These are phyloP conservation scores for Rhizopogon rudus DNA, from an alignment of 768 basidiomycete species.

Conservation along the genomic window DNA sequence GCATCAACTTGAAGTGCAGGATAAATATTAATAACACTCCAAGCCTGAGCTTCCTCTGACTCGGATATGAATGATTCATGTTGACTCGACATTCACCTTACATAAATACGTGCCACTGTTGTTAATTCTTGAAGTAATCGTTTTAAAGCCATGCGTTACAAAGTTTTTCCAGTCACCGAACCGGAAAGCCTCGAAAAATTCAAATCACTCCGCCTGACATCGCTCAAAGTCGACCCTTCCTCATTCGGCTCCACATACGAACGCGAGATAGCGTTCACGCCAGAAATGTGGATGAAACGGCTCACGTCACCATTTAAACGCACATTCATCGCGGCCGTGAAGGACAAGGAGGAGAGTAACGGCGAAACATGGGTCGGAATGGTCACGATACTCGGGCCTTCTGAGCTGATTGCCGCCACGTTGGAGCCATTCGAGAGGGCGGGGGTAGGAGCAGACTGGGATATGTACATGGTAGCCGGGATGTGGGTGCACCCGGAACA, in stretches of 20 bases:
- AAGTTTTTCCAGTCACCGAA: conserved; percentile 10
- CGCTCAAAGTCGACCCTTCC: conserved; percentile 16
- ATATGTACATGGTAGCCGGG: conserved; percentile 15
- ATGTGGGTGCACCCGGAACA: conserved; percentile 27
- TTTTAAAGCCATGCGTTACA: conserved; percentile 4
- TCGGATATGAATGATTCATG: too few relatives aligned
- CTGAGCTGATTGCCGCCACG: conserved; percentile 1
- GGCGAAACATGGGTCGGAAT: conserved; percentile 15
- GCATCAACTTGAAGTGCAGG: too few relatives aligned
- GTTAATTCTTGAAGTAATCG: background rate
- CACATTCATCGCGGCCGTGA: conserved; percentile 13
- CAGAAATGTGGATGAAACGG: conserved; percentile 18
- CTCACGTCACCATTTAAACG: conserved; percentile 9
- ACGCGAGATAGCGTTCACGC: conserved; percentile 15
- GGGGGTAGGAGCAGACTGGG: conserved; percentile 10
- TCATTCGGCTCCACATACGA: conserved; percentile 18
- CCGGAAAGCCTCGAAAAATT: conserved; percentile 19
- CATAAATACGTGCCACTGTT: background rate
- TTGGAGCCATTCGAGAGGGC: conserved; percentile 11
- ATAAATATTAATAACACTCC: too few relatives aligned
- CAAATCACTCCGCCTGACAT: conserved; percentile 16
- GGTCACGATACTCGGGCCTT: conserved; percentile 11
- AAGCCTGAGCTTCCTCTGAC: too few relatives aligned
- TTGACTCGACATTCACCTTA: too few relatives aligned
- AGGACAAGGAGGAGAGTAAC: background rate